Evolutionary conservation across 345 rosid genomes (phyloP).

Genomic region (Eutrema yunnanense): DNA sequence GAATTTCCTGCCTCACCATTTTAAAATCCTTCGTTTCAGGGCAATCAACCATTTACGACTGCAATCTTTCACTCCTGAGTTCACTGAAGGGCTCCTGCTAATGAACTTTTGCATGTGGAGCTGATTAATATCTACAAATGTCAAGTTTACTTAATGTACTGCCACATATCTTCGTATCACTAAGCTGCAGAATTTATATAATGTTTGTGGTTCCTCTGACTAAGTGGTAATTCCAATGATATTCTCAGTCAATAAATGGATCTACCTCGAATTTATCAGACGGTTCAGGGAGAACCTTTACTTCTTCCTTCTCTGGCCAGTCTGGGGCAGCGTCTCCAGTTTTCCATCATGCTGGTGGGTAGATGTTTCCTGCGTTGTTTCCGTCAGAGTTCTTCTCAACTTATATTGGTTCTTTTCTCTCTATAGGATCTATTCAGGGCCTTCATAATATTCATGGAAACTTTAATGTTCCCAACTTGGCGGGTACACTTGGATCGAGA

Average conservation of each 20-base stretch:
- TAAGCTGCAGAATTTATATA: background rate
- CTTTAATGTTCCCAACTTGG: conserved; percentile 71
- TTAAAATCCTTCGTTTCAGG: conserved; percentile 13
- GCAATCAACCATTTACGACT: background rate
- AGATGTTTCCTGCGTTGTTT: background rate
- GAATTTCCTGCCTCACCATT: background rate
- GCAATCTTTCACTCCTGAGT: background rate
- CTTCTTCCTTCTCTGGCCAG: conserved; percentile 81
- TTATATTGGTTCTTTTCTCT: conserved; percentile 14
- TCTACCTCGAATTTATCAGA: conserved; percentile 79
- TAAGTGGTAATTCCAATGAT: conserved; percentile 4
- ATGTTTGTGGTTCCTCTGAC: background rate
- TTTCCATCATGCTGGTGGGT: conserved; percentile 66
- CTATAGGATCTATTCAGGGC: conserved; percentile 67
- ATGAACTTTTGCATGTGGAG: conserved; percentile 38
- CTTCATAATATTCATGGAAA: conserved; percentile 75
- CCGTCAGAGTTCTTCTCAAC: background rate
- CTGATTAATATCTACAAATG: conserved; percentile 56
- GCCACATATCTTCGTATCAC: conserved; percentile 3
- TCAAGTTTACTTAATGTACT: conserved; percentile 86
- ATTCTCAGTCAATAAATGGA: conserved; percentile 68
- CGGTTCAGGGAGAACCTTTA: conserved; percentile 57
- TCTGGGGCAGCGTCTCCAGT: conserved; percentile 72
- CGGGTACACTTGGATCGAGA: conserved; percentile 66
- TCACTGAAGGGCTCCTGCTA: background rate